These are phyloP conservation scores for Kodamaea laetipori DNA, from an alignment of 805 yeast genomes.

Conservation along the genomic window DNA sequence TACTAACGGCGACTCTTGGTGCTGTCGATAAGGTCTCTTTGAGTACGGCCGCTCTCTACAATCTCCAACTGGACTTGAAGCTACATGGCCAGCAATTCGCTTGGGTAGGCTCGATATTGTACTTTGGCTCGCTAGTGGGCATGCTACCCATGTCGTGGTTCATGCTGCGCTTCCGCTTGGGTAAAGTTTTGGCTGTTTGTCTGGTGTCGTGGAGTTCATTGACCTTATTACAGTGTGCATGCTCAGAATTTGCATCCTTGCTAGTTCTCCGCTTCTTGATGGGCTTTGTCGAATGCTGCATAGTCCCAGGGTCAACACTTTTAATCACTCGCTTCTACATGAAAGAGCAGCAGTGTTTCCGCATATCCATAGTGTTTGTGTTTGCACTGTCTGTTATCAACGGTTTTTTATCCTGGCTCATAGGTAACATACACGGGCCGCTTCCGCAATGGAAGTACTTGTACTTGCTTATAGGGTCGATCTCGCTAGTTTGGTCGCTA, in stretches of 20 bases:
- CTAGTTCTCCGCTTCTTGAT: constrained; percentile 11
- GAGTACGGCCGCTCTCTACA: constrained; percentile 12
- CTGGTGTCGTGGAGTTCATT: constrained; percentile 10
- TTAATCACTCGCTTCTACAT: constrained; percentile 8
- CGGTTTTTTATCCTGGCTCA: constrained; percentile 14
- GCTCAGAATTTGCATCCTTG: constrained; percentile 4
- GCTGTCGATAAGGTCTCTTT: constrained; percentile 14
- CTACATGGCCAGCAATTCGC: constrained; percentile 15
- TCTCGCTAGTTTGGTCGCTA: constrained; percentile 10
- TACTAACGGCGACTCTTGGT: constrained; percentile 15
- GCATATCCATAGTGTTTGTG: constrained; percentile 10
- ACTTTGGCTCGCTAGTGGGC: constrained; percentile 14
- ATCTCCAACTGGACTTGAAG: constrained; percentile 10
- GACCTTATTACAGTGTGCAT: constrained; percentile 8
- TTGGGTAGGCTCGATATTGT: constrained; percentile 15
- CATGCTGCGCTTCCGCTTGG: constrained; percentile 11
- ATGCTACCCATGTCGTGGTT: constrained; percentile 12
- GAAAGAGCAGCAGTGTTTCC: constrained; percentile 11
- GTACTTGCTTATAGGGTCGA: constrained; percentile 11
- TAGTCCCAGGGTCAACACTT: constrained; percentile 10
- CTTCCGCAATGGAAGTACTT: constrained; percentile 14
- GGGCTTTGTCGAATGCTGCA: constrained; percentile 12
- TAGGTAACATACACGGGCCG: constrained; percentile 13
- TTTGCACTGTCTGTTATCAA: constrained; percentile 15
- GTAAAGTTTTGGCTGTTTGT: constrained; percentile 10